phyloP scores from a whole-genome alignment of 306 rosid genomes.

The Geum urbanum region DNA sequence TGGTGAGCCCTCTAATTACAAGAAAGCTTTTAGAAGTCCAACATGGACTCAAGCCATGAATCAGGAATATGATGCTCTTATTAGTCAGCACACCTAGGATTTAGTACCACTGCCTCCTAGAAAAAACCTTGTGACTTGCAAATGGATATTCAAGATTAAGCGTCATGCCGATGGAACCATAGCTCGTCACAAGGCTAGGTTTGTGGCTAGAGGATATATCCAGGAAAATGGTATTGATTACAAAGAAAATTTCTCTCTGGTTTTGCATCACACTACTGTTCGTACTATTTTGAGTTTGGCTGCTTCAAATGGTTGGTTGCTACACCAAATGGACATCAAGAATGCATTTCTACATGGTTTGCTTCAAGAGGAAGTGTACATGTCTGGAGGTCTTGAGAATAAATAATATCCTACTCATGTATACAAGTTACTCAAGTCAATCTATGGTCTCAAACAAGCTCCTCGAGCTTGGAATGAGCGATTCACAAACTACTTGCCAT shows the following conservation, averaged over 20 bases:
- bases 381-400: not conserved
- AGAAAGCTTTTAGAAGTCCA: not conserved
- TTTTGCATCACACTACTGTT: not conserved
- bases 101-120: not conserved
- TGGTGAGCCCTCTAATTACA: not conserved
- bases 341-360: not conserved
- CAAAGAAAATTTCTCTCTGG: not conserved
- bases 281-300: not conserved
- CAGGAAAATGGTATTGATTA: not conserved
- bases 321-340: not conserved
- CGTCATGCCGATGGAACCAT: not conserved
- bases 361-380: not conserved
- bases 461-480: not conserved
- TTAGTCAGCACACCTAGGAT: not conserved
- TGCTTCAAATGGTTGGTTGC: not conserved
- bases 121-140: not conserved
- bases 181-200: not conserved
- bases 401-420: not conserved
- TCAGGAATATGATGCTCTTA: not conserved
- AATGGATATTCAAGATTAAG: not conserved
- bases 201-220: not conserved
- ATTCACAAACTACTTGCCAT: not conserved
- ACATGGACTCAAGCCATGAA: not conserved
- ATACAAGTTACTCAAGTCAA: not conserved
- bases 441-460: not conserved